Base-by-base conservation (phyloP, 1,284 basidiomycete genomes). In the Bjerkandera adusta region DNA sequence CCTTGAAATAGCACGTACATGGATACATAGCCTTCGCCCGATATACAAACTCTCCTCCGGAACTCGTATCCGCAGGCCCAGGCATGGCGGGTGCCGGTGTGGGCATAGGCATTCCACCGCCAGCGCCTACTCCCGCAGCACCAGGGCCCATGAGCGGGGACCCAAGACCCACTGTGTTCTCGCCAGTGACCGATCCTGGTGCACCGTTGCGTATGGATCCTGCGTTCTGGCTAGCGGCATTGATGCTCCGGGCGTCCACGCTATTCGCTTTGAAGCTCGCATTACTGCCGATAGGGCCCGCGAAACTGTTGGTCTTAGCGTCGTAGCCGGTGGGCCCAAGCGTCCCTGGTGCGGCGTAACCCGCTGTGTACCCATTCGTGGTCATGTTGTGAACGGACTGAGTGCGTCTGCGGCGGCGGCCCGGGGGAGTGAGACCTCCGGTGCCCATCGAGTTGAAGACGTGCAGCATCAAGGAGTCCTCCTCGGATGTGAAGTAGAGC, bases 401-500 rank as follows among this genome's bases (percentile, higher is more conserved):
- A 35, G 63, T 60, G 56, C 67, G 79, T 33, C 80, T 76, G 53
- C 60, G 54, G 34, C 86, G 71, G 60, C 84, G 77, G 51, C 85
- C 85, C 78, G 89, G 89, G 26, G 86, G 81, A 1, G 89, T 86
- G 41, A 93, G 82, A 27, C 91, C 91, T 43, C 90, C 91, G 20
- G 89, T 92, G 46, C 92, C 92, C 56, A 90, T 71, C 13, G 83
- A 79, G 67, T 92, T 93, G 77, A 97, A 89, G 50, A 96, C 58
- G 64, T 91, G 77, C 46, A 92, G 79, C 40, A 83, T 68, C 55
- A 91, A 81, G 1, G 93, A 90, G 62, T 94, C 93, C 58, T 97
- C 94, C 63, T 97, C 95, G 1, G 93, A 89, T 4, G 95, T 96
- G 65, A 99, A 92, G 75, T 92, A 97, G 52, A 98, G 79, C 16